phyloP scores from a whole-genome alignment of 768 basidiomycete genomes.

The Tubosaeta brunneosetosa region DNA sequence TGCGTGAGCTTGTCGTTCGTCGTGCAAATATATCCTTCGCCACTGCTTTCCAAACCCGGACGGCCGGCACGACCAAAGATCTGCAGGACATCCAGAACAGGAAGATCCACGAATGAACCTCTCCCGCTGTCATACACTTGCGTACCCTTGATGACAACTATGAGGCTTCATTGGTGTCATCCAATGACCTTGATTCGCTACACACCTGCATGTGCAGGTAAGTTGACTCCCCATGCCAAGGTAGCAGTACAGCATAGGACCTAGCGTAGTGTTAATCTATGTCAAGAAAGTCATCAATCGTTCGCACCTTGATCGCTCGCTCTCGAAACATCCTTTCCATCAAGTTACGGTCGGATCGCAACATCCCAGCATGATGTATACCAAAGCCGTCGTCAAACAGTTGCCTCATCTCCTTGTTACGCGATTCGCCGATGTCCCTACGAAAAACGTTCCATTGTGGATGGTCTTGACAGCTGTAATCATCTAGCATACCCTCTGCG shows the following conservation, averaged over 20 bases:
- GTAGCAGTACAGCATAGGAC: constrained; percentile 98
- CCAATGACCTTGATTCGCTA: constrained; percentile 6
- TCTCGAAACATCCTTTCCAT: constrained; percentile 94
- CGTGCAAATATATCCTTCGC: constrained; percentile 96
- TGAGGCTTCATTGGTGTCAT: constrained; percentile 8
- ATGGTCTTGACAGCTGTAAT: constrained; percentile 80
- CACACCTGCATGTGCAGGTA: constrained; percentile 93
- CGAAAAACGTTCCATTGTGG: constrained; percentile 75
- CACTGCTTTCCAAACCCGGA: constrained; percentile 82
- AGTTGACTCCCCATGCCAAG: constrained; percentile 97
- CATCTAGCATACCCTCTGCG: constrained; percentile 64
- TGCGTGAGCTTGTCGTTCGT: constrained; percentile 89
- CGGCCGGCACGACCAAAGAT: constrained; percentile 96
- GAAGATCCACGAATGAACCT: constrained; percentile 88
- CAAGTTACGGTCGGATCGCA: constrained; percentile 89
- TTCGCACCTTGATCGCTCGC: constrained; percentile 77
- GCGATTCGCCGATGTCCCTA: constrained; percentile 69
- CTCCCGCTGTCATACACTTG: constrained; percentile 91
- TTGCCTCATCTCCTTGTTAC: constrained; percentile 95
- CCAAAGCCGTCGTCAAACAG: constrained; percentile 91
- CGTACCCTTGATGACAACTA: constrained; percentile 95
- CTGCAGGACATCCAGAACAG: constrained; percentile 93
- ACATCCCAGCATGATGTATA: constrained; percentile 98
- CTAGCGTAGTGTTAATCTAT: constrained; percentile 36
- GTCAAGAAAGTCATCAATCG: background rate